Conservation (phyloP, 2,329 filamentous ascomycete genomes). For the Fusarium sp. region DNA sequence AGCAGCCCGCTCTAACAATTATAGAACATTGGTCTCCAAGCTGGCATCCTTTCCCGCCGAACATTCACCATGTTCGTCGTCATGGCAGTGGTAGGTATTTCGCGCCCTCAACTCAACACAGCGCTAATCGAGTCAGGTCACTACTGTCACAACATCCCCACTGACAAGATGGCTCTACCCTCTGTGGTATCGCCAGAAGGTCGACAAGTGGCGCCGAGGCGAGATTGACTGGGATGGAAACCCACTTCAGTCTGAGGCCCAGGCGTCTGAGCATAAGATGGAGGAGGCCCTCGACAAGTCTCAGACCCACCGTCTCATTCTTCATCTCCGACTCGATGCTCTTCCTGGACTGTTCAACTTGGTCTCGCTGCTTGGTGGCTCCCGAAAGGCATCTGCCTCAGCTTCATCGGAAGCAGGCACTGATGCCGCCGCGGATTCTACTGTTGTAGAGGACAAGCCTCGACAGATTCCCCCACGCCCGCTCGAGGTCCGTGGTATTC, state of each 20-base stretch:
- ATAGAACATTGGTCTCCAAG: constrained; percentile 82
- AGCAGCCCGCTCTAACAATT: not conserved
- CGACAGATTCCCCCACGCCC: constrained; percentile 20
- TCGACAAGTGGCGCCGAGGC: constrained; percentile 76
- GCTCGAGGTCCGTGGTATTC: constrained; percentile 76
- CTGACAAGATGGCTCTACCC: constrained; percentile 83
- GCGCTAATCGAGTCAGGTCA: constrained; percentile 62
- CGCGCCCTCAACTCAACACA: accelerated
- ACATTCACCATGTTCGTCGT: constrained; percentile 97
- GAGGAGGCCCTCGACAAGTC: constrained; percentile 49
- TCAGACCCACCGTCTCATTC: constrained; percentile 45
- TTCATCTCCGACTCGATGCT: constrained; percentile 51
- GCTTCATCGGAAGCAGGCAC: constrained; percentile 20
- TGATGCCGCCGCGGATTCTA: not conserved
- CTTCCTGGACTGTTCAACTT: constrained; percentile 51
- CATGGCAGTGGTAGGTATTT: constrained; percentile 77
- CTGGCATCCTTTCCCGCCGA: constrained; percentile 81
- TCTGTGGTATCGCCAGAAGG: constrained; percentile 68
- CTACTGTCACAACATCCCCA: constrained; percentile 87
- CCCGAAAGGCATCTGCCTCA: constrained; percentile 22
- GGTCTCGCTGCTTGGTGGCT: constrained; percentile 47
- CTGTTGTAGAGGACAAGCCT: constrained; percentile 9
- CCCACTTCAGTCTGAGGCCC: constrained; percentile 50
- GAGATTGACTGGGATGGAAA: constrained; percentile 87
- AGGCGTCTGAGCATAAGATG: constrained; percentile 47